A percentile compares a stretch with the other conserved stretches of the same genome.
phyloP scores from a whole-genome alignment of 306 rosid species.

The Senna tora region DNA sequence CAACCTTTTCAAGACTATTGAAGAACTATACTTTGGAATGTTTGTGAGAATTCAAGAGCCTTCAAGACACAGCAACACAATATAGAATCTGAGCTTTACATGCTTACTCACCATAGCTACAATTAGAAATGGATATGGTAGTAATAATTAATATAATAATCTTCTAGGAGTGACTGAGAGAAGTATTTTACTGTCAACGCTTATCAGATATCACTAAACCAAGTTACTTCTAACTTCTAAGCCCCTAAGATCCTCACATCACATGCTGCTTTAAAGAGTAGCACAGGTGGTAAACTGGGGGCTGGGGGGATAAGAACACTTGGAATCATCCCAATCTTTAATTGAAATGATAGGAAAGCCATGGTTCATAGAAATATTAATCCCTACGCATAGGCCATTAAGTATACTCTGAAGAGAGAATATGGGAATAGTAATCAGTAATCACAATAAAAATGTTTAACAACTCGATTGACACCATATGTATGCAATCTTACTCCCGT shows the following conservation, averaged over 20 bases:
- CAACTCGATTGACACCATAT: background rate
- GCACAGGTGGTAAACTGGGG: background rate
- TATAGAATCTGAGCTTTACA: conserved; percentile 4
- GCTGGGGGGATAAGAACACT: background rate
- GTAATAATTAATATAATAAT: conserved; percentile 11
- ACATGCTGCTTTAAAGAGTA: background rate
- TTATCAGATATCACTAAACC: background rate
- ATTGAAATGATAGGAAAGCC: background rate
- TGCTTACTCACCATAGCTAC: conserved; percentile 17
- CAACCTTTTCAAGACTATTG: conserved; percentile 4
- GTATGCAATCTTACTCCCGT: too few species aligned
- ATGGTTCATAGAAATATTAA: background rate
- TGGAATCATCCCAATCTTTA: background rate
- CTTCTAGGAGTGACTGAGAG: background rate
- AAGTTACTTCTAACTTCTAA: conserved; percentile 1
- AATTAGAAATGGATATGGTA: conserved; percentile 1
- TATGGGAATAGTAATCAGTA: background rate
- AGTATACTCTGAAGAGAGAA: background rate
- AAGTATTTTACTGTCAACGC: background rate
- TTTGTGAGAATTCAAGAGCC: conserved; percentile 13
- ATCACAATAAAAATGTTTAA: background rate
- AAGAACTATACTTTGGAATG: background rate
- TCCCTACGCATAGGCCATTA: background rate
- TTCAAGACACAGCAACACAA: conserved; percentile 6
- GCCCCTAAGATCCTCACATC: too few species aligned